Evolutionary conservation across 352 stramenopile species (phyloP).

Genomic region (Pythium phragmitis): DNA sequence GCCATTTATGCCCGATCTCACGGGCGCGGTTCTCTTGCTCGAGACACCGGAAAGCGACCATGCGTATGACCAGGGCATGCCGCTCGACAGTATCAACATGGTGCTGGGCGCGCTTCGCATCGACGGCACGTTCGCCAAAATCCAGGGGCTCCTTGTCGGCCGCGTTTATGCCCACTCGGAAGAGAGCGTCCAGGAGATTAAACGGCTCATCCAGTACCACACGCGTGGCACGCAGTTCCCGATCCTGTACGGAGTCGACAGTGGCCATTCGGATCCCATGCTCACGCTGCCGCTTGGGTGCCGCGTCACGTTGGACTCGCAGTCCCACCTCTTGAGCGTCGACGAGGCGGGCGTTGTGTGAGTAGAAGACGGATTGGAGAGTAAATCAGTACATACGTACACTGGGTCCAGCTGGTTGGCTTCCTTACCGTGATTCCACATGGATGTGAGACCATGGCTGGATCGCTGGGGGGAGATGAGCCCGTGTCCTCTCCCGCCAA

Average conservation of each 20-base stretch:
- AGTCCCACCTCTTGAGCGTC: slow-evolving; percentile 32
- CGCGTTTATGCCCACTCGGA: slow-evolving; percentile 44
- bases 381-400: not conserved
- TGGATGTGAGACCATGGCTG: too few species aligned
- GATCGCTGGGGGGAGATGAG: too few species aligned
- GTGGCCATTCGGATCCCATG: slow-evolving; percentile 59
- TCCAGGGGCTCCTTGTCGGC: slow-evolving; percentile 52
- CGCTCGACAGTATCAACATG: slow-evolving; percentile 43
- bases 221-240: slow-evolving; percentile 46
- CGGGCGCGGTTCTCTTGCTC: slow-evolving; percentile 44
- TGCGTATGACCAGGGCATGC: slow-evolving; percentile 54
- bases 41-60: slow-evolving; percentile 48
- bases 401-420: not conserved
- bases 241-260: slow-evolving; percentile 60
- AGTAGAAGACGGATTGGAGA: not conserved
- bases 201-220: slow-evolving; percentile 50
- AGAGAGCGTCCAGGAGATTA: slow-evolving; percentile 40
- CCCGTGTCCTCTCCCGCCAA: not conserved
- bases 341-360: slow-evolving; percentile 32
- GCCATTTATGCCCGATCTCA: slow-evolving; percentile 43
- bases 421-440: not conserved
- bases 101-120: slow-evolving; percentile 44
- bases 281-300: slow-evolving; percentile 51
- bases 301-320: slow-evolving; percentile 39
- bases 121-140: slow-evolving; percentile 50